Base-by-base conservation (phyloP, 768 basidiomycete species). In the Macrolepiota fuliginosa region DNA sequence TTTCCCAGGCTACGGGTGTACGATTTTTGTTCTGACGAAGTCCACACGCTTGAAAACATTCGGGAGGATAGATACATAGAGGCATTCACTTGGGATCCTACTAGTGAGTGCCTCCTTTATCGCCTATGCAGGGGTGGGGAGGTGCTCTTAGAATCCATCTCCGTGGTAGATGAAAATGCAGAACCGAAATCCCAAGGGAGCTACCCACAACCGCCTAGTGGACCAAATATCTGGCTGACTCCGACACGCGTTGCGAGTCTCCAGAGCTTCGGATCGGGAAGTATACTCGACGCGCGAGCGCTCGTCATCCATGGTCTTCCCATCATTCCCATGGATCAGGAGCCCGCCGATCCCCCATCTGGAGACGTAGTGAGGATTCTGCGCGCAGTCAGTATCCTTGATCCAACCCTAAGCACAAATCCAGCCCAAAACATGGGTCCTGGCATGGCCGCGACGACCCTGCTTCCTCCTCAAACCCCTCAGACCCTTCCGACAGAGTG, bases 361-460 rank as follows among this genome's bases (percentile, higher is more conserved):
- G 75, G 75, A 37, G 75, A 76, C 55, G 66, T 66, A 0, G 73
- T 82, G 10, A 64, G 65, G 17, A 74, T 79, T 54, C 69, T 81
- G 22, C 72, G 77, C 54, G 59, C 53, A 11, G 32, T 37, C n/a
- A n/a, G n/a, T n/a, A n/a, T n/a, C n/a, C n/a, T n/a, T n/a, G n/a
- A n/a, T n/a, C n/a, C n/a, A n/a, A n/a, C n/a, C n/a, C n/a, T n/a
- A n/a, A n/a, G n/a, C n/a, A n/a, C n/a, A n/a, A n/a, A n/a, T n/a
- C n/a, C n/a, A n/a, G n/a, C n/a, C n/a, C n/a, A n/a, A n/a, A n/a
- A n/a, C n/a, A n/a, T n/a, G n/a, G n/a, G n/a, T n/a, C n/a, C n/a
- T n/a, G n/a, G n/a, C n/a, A n/a, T n/a, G n/a, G n/a, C n/a, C n/a
- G n/a, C n/a, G n/a, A n/a, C n/a, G n/a, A n/a, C n/a, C n/a, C n/a